Percentiles rank a stretch among this genome's conserved stretches.
Conservation (phyloP, 2,329 filamentous ascomycete genomes). For the Beauveria scarabaeidicola region DNA sequence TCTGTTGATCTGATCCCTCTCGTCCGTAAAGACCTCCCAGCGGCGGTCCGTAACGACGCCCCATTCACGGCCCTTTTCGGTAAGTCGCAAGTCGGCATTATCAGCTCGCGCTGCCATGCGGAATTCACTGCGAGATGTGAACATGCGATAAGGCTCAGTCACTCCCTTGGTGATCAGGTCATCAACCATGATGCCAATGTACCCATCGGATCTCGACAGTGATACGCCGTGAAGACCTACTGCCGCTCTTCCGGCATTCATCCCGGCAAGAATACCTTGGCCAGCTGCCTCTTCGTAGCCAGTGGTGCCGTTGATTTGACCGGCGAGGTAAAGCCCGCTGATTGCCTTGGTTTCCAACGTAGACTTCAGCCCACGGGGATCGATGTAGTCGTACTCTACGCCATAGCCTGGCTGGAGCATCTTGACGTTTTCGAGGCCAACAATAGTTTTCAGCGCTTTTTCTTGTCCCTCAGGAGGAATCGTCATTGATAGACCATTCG, state of each 20-base stretch:
- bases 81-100: constrained; percentile 86
- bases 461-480: constrained; percentile 83
- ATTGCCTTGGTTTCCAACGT: constrained; percentile 93
- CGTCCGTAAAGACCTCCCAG: constrained; percentile 62
- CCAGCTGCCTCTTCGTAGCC: constrained; percentile 96
- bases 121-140: constrained; percentile 91
- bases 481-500: constrained; percentile 96
- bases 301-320: constrained; percentile 96
- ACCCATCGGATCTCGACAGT: constrained; percentile 76
- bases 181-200: constrained; percentile 98
- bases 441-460: constrained; percentile 74
- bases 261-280: constrained; percentile 85
- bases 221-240: constrained; percentile 56
- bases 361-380: constrained; percentile 78
- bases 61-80: constrained; percentile 63
- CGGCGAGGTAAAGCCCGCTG: constrained; percentile 78
- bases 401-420: constrained; percentile 97
- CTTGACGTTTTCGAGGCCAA: constrained; percentile 76
- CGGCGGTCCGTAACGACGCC: constrained; percentile 72
- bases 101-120: constrained; percentile 87
- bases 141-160: constrained; percentile 96
- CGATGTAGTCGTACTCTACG: constrained; percentile 97
- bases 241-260: constrained; percentile 82
- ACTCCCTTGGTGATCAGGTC: constrained; percentile 96
- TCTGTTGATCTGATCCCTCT: constrained; percentile 57